phyloP scores from a whole-genome alignment of 176 grass and related monocot species.

The Avena eriantha region DNA sequence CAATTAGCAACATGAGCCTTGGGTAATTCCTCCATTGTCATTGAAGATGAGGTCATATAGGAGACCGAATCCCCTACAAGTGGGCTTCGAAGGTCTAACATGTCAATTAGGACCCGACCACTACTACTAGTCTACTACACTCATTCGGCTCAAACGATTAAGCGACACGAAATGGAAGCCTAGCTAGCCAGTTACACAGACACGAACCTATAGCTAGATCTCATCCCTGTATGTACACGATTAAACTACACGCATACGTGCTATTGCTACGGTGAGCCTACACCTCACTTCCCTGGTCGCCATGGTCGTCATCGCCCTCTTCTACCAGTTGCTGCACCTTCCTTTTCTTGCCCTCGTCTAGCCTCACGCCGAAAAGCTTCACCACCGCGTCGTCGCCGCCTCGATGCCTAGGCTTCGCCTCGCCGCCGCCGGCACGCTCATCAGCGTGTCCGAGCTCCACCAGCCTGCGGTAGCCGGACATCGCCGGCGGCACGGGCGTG shows the following conservation, averaged over 20 bases:
- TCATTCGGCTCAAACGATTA: constrained; percentile 10
- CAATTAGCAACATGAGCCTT: too few species aligned
- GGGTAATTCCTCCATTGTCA: too few species aligned
- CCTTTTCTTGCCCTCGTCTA: constrained; percentile 73
- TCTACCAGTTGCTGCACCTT: constrained; percentile 36
- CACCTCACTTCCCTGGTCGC: constrained; percentile 50
- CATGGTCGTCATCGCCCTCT: constrained; percentile 23
- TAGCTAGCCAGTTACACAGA: neutral
- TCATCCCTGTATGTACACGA: constrained; percentile 20
- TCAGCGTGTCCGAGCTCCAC: constrained; percentile 51
- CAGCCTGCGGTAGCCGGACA: constrained; percentile 48
- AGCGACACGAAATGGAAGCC: neutral
- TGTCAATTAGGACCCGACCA: neutral
- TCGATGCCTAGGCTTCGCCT: neutral
- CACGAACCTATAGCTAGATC: neutral
- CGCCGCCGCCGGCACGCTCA: neutral
- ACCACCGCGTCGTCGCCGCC: constrained; percentile 38
- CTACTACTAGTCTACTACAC: neutral
- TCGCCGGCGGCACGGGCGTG: neutral
- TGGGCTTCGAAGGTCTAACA: neutral
- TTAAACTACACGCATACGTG: constrained; percentile 10
- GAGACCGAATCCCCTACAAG: too few species aligned
- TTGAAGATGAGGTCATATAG: too few species aligned
- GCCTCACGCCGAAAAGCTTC: constrained; percentile 90
- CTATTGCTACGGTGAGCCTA: neutral